These are phyloP conservation scores for Boletus reticulatus DNA, from an alignment of 768 basidiomycete genomes.

Conservation along the genomic window DNA sequence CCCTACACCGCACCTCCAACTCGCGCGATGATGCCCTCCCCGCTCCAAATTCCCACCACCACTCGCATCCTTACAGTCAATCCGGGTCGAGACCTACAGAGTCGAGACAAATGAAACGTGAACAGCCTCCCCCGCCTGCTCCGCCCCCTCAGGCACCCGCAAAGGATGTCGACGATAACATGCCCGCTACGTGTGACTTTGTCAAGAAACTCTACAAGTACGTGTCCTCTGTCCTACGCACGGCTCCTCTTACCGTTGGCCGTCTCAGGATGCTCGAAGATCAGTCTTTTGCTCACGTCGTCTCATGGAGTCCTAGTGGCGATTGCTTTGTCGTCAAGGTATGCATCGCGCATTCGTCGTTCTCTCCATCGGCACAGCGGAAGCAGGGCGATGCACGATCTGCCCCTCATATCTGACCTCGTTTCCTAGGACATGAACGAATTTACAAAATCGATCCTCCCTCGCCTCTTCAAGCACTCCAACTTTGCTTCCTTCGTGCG, in stretches of 20 bases:
- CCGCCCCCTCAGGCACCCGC: constrained; percentile 17
- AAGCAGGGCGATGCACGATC: not conserved
- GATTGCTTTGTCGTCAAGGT: constrained; percentile 90
- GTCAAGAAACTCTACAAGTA: constrained; percentile 94
- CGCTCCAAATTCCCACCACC: constrained; percentile 12
- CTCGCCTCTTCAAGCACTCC: constrained; percentile 92
- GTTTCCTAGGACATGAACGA: constrained; percentile 81
- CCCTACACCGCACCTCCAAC: constrained; percentile 37
- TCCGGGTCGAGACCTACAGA: constrained; percentile 18
- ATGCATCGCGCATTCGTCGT: not conserved
- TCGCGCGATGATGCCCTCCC: constrained; percentile 43
- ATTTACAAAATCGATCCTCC: constrained; percentile 88
- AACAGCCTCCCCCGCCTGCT: constrained; percentile 24
- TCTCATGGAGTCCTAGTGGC: constrained; percentile 80
- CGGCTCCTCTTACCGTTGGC: constrained; percentile 1
- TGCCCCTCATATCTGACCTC: constrained; percentile 8
- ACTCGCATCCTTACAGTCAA: constrained; percentile 24
- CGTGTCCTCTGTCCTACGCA: constrained; percentile 17
- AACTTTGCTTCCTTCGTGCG: constrained; percentile 93
- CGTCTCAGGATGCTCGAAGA: constrained; percentile 82
- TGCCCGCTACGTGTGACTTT: constrained; percentile 90
- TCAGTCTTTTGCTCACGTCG: constrained; percentile 63
- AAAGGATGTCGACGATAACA: constrained; percentile 59
- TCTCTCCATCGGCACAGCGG: not conserved
- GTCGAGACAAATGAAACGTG: constrained; percentile 29